These are phyloP conservation scores for Moricandia moricandioides DNA, from an alignment of 345 rosid species.

Conservation along the genomic window DNA sequence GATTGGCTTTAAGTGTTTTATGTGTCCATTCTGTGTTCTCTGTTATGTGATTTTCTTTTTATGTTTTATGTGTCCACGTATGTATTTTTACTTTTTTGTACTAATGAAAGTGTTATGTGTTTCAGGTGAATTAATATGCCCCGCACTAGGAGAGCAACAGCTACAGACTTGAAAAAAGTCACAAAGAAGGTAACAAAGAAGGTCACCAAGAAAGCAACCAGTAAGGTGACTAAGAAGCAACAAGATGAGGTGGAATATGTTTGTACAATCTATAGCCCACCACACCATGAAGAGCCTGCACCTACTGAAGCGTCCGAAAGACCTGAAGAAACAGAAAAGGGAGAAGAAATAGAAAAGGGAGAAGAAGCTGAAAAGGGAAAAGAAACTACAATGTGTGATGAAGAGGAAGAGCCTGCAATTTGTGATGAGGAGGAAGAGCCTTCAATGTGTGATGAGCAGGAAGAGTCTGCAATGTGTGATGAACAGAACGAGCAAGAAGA, in stretches of 20 bases:
- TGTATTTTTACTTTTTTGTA: too few species aligned
- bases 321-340: neutral
- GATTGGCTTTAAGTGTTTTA: neutral
- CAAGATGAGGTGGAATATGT: neutral
- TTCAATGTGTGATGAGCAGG: neutral
- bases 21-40: neutral
- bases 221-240: neutral
- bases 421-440: neutral
- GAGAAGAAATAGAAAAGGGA: neutral
- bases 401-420: neutral
- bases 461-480: neutral
- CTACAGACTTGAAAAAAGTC: neutral
- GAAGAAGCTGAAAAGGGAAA: neutral
- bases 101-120: neutral
- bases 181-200: neutral
- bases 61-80: too few species aligned
- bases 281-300: neutral
- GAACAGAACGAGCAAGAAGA: neutral
- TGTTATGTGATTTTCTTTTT: neutral
- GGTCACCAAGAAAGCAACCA: neutral
- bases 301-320: neutral
- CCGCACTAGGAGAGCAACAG: neutral
- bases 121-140: neutral
- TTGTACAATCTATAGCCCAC: too few species aligned
- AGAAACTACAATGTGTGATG: neutral